Percentiles rank a stretch among this genome's conserved stretches.
phyloP scores from a whole-genome alignment of 495 filamentous ascomycete species.

The Talaromyces proteolyticus region DNA sequence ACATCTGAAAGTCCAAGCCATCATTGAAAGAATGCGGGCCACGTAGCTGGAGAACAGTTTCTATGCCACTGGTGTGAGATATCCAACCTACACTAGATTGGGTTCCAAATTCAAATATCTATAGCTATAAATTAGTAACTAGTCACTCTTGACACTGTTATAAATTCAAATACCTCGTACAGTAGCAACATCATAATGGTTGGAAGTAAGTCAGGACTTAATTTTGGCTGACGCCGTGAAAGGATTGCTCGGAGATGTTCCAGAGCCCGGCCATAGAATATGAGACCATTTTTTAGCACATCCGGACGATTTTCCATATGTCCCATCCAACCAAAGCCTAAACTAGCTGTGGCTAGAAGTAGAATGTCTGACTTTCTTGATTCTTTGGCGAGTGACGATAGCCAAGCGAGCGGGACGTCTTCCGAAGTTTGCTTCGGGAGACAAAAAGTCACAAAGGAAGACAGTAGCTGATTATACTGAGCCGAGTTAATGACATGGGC shows the following conservation, averaged over 20 bases:
- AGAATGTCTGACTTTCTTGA: neutral
- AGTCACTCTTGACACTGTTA: neutral
- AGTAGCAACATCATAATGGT: neutral
- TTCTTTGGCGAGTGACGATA: neutral
- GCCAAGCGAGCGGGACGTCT: neutral
- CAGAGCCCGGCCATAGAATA: neutral
- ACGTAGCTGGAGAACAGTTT: neutral
- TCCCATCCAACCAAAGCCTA: neutral
- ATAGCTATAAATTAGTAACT: neutral
- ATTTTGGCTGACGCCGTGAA: too few species aligned
- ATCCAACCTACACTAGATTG: neutral
- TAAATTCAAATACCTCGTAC: neutral
- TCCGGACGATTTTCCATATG: neutral
- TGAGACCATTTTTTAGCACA: neutral
- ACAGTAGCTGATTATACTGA: neutral
- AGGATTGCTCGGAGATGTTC: too few species aligned
- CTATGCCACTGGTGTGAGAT: neutral
- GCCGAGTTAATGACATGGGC: neutral
- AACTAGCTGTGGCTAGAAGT: neutral
- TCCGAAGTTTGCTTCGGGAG: neutral
- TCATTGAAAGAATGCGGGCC: neutral
- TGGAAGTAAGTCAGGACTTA: neutral
- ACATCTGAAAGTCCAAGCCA: neutral
- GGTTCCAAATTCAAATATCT: conserved; percentile 1
- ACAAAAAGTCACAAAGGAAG: neutral